Base-by-base conservation (phyloP, 495 filamentous ascomycete species). In the Lentithecium fluviatile region DNA sequence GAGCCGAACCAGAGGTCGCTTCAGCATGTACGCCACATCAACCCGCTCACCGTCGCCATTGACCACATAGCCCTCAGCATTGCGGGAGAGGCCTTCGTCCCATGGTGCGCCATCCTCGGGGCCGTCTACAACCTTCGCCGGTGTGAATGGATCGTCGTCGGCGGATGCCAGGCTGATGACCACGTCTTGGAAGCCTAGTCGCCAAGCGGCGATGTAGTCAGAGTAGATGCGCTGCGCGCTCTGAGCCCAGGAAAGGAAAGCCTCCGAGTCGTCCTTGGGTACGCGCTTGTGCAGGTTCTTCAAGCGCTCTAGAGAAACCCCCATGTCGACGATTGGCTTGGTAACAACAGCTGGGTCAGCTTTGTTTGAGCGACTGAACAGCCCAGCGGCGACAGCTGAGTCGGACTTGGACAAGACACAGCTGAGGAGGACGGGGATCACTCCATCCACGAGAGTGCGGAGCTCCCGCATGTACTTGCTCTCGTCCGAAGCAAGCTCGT, bases 311-410 rank as follows among this genome's bases (percentile, higher is more conserved):
- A 97, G 81, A 12, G 87, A 83, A 49, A 97, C 80, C 5, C 94
- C 94, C 93, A 99, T 97, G 65, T 91, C 87, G 19, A 97, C 84
- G 48, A 99, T 96, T 6, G 93, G 88, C 68, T 88, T 89, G 8
- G 88, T 92, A 62, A 92, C 84, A 56, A 83, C 85, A 49, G 80
- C 64, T 53, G 85, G 83, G 60, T 82, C 79, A 11, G 76, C 75
- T 5, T 77, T 75, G 25, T 78, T 69, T 19, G 82, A 78, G 5
- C 78, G 78, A 37, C 77, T 73, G 68, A 91, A 90, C n/a, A 91
- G 77, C 32, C 84, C 84, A 52, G 85, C 85, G 13, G 83, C 83
- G 47, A 83, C 77, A 3, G 80, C 82, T 19, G 85, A 81, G 52
- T 86, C 85, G 6, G 78, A 85, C 69, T 81, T 89, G 52, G 84